phyloP scores from a whole-genome alignment of 495 filamentous ascomycete genomes.

The Aspergillus kassunensis region DNA sequence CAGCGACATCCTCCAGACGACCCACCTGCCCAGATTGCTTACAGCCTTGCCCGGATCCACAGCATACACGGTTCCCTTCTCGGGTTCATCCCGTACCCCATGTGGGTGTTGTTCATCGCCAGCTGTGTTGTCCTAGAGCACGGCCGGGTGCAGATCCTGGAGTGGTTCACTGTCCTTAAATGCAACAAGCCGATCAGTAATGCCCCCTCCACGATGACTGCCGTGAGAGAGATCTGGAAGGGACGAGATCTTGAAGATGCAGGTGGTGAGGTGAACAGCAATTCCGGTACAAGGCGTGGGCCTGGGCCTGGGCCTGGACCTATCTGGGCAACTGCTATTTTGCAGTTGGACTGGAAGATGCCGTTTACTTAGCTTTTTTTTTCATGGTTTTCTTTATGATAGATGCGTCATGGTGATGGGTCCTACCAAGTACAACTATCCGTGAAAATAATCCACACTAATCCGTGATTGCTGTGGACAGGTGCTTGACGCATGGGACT shows the following conservation, averaged over 20 bases:
- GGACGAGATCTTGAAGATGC: not conserved
- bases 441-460: too few relatives aligned
- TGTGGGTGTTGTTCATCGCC: slow-evolving; percentile 3
- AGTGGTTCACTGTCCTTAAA: slow-evolving; percentile 1
- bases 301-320: not conserved
- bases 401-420: too few relatives aligned
- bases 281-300: too few relatives aligned
- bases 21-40: not conserved
- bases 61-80: not conserved
- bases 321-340: not conserved
- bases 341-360: not conserved
- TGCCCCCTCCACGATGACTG: slow-evolving; percentile 1
- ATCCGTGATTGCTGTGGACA: too few relatives aligned
- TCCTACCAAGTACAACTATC: too few relatives aligned
- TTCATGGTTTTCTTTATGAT: too few relatives aligned
- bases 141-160: not conserved
- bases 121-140: slow-evolving; percentile 4
- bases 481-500: too few relatives aligned
- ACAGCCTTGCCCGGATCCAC: not conserved
- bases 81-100: slow-evolving; percentile 4
- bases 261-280: not conserved
- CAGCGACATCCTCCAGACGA: not conserved
- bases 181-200: slow-evolving; percentile 2
- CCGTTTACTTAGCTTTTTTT: not conserved
- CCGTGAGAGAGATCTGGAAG: slow-evolving; percentile 1